A percentile compares a stretch with the other conserved stretches of the same genome.
These are phyloP conservation scores for Diplosphaera chodatii DNA, from an alignment of 139 green algal genomes.

Conservation along the genomic window DNA sequence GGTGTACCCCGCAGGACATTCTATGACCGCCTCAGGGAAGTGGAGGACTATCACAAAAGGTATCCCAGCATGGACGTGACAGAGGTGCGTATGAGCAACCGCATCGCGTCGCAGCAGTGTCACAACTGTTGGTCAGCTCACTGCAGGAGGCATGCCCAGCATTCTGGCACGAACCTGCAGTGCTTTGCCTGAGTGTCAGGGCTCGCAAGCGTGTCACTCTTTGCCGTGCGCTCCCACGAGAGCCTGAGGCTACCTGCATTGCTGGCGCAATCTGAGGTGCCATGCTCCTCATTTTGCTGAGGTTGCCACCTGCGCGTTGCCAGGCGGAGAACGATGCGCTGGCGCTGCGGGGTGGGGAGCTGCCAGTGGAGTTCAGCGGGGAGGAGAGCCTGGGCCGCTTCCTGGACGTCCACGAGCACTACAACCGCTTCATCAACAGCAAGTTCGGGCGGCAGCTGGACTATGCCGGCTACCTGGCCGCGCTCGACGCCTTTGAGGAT, in stretches of 20 bases:
- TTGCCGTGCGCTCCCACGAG: no score
- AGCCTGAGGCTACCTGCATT: no score
- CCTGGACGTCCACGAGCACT: slow-evolving; percentile 85
- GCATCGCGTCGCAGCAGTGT: no score
- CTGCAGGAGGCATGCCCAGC: no score
- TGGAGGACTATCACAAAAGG: slow-evolving; percentile 74
- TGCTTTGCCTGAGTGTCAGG: no score
- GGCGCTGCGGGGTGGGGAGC: slow-evolving; percentile 43
- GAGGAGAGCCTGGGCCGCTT: slow-evolving; percentile 85
- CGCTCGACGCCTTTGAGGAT: slow-evolving; percentile 38
- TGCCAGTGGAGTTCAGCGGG: slow-evolving; percentile 67
- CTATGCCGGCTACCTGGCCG: slow-evolving; percentile 67
- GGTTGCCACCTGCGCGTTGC: no score
- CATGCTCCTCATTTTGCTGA: no score
- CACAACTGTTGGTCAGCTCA: no score
- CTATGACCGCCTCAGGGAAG: slow-evolving; percentile 89
- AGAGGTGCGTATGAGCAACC: slow-evolving; percentile 33
- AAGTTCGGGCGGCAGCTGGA: slow-evolving; percentile 68
- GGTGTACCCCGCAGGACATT: slow-evolving; percentile 54
- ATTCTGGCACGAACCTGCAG: no score
- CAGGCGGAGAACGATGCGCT: slow-evolving; percentile 55
- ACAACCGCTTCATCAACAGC: slow-evolving; percentile 70
- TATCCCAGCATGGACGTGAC: slow-evolving; percentile 65
- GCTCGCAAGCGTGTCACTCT: no score
- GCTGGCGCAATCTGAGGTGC: no score